These are phyloP conservation scores for Sicyos edulis DNA, from an alignment of 306 rosid species.

Conservation along the genomic window DNA sequence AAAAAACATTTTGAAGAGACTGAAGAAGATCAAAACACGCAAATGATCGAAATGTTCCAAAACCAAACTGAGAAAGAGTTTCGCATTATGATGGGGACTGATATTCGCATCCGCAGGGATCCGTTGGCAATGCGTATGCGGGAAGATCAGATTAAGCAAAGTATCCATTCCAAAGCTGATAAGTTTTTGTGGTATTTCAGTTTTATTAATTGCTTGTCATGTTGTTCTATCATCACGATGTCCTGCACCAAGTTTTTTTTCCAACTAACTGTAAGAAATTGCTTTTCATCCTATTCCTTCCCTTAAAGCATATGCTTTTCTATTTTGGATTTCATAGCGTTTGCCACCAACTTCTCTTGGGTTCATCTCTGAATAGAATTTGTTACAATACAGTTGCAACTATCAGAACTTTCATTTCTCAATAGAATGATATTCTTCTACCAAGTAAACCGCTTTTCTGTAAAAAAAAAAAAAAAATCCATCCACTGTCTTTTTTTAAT, in stretches of 20 bases:
- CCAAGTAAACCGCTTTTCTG: no score
- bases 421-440: background rate
- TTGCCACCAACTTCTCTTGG: background rate
- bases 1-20: constrained; percentile 61
- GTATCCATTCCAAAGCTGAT: constrained; percentile 44
- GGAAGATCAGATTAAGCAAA: constrained; percentile 96
- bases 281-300: background rate
- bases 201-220: constrained; percentile 21
- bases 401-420: background rate
- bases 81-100: constrained; percentile 99
- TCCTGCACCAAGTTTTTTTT: no score
- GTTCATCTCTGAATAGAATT: background rate
- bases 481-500: no score
- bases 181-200: constrained; percentile 23
- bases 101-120: constrained; percentile 71
- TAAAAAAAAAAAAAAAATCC: no score
- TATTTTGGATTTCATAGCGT: background rate
- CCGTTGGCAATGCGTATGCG: constrained; percentile 94
- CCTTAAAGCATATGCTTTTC: background rate
- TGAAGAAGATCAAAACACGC: constrained; percentile 71
- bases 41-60: constrained; percentile 74
- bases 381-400: background rate
- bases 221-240: background rate
- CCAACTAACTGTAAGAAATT: background rate
- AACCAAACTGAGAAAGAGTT: constrained; percentile 85